These are phyloP conservation scores for Trichomonas vaginalis DNA, from an alignment of 208 protist species.

Conservation along the genomic window DNA sequence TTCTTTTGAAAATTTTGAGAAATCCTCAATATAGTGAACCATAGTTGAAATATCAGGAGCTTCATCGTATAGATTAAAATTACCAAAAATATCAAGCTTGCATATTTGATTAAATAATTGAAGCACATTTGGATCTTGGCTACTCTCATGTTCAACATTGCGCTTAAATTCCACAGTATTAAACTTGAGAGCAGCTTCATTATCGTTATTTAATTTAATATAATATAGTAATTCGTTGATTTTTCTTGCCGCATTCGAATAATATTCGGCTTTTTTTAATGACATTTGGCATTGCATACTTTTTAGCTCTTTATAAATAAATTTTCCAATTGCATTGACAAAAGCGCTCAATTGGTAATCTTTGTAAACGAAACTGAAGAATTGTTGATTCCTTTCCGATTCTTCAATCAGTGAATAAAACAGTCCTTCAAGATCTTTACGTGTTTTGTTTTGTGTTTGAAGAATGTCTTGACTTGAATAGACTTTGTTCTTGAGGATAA, in stretches of 20 bases:
- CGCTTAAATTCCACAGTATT: not conserved
- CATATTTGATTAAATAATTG: not conserved
- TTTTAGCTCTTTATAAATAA: not conserved
- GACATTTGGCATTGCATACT: not conserved
- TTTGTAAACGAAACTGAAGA: not conserved
- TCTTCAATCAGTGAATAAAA: not conserved
- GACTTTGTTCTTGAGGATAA: too few species aligned
- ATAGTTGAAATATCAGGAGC: not conserved
- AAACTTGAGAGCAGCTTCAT: not conserved
- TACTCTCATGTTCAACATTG: not conserved
- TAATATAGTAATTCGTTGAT: not conserved
- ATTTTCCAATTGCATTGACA: not conserved
- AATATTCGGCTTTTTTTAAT: not conserved
- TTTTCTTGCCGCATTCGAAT: not conserved
- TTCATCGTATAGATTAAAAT: not conserved
- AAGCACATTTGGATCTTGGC: not conserved
- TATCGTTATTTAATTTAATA: not conserved
- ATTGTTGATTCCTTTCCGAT: not conserved
- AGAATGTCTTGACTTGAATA: too few species aligned
- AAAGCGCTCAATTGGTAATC: not conserved
- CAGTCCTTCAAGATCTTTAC: not conserved
- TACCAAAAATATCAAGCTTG: not conserved
- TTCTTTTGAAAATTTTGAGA: not conserved
- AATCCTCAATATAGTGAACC: not conserved
- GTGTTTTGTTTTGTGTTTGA: not conserved